Conservation (phyloP, 176 grass and related monocot genomes). For the Pontederia paniculata region DNA sequence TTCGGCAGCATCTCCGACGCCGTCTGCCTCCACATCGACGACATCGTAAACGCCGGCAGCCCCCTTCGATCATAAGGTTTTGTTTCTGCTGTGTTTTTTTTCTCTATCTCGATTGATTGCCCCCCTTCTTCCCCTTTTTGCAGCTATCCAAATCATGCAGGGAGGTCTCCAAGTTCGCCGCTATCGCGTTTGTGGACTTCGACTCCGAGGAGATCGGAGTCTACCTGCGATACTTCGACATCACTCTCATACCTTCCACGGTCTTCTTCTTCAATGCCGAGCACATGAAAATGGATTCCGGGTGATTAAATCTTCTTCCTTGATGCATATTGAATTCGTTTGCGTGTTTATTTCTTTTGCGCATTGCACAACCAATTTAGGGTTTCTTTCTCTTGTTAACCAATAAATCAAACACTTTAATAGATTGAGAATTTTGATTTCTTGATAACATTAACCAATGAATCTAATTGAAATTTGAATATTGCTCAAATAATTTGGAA, state of each 20-base stretch:
- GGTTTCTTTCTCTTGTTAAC: no score
- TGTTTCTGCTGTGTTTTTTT: background rate
- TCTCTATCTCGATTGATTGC: background rate
- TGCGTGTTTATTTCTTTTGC: background rate
- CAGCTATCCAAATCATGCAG: slow-evolving; percentile 48
- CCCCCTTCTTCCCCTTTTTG: background rate
- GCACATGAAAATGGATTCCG: slow-evolving; percentile 97
- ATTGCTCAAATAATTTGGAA: no score
- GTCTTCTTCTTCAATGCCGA: slow-evolving; percentile 97
- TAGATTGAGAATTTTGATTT: no score
- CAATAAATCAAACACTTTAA: no score
- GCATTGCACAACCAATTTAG: background rate
- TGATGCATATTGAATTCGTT: background rate
- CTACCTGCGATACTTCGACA: slow-evolving; percentile 88
- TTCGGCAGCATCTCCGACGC: slow-evolving; percentile 52
- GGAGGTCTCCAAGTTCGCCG: slow-evolving; percentile 61
- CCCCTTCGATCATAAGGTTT: no score
- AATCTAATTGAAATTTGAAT: no score
- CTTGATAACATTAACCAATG: no score
- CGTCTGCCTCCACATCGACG: slow-evolving; percentile 66
- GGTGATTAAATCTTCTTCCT: slow-evolving; percentile 21
- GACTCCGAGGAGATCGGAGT: slow-evolving; percentile 70
- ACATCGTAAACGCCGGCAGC: slow-evolving; percentile 31
- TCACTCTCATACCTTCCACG: slow-evolving; percentile 57
- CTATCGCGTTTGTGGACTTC: slow-evolving; percentile 51